Conservation (phyloP, 78 protist genomes). For the Emiliania huxleyi region DNA sequence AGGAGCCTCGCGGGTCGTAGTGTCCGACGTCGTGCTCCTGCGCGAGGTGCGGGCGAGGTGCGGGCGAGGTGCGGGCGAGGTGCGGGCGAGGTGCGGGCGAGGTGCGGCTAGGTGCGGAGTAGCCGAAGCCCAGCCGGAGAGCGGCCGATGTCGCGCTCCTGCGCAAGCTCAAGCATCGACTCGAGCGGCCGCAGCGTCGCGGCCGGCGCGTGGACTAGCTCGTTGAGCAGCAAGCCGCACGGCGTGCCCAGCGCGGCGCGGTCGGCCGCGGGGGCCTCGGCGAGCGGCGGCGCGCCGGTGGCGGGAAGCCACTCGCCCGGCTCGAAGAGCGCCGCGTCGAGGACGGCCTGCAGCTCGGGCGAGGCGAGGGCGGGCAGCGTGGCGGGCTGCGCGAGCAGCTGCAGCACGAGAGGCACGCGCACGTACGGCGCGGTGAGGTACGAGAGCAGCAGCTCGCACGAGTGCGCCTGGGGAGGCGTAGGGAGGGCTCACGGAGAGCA, state of each 20-base stretch:
- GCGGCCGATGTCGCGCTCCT: constrained; percentile 21
- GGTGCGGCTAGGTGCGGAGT: too few species aligned
- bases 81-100: too few species aligned
- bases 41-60: too few species aligned
- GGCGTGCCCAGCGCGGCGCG: constrained; percentile 30
- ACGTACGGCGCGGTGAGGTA: constrained; percentile 60
- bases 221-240: constrained; percentile 68
- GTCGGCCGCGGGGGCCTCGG: neutral
- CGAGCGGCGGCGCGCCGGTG: constrained; percentile 38
- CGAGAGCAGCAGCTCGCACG: constrained; percentile 54
- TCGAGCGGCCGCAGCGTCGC: constrained; percentile 33
- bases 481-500: too few species aligned
- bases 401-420: constrained; percentile 63
- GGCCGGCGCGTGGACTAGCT: constrained; percentile 47
- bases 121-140: too few species aligned
- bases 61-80: too few species aligned
- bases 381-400: constrained; percentile 59
- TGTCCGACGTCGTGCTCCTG: neutral
- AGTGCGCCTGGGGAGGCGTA: constrained; percentile 24
- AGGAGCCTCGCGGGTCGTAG: neutral
- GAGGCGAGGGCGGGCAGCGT: constrained; percentile 35
- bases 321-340: constrained; percentile 43
- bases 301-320: constrained; percentile 35
- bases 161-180: neutral
- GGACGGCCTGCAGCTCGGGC: constrained; percentile 21